Percentiles rank a stretch among this genome's conserved stretches.
phyloP scores from a whole-genome alignment of 768 basidiomycete species.

The Pulveroboletus sp. region DNA sequence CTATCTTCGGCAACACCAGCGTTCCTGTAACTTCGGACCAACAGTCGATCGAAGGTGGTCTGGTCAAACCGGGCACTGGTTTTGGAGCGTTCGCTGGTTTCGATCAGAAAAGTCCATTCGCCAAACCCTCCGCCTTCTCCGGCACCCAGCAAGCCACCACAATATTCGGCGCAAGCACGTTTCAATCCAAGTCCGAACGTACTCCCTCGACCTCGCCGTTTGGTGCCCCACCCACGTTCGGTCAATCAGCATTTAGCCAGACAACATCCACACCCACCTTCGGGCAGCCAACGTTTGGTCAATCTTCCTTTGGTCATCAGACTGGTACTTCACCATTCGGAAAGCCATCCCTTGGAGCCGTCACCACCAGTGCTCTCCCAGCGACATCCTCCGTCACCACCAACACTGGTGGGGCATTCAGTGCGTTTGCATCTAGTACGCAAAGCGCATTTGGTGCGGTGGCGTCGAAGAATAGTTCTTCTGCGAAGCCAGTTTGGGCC shows the following conservation, averaged over 20 bases:
- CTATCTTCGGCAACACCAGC: slow-evolving; percentile 31
- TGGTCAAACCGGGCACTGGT: slow-evolving; percentile 33
- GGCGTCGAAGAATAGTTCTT: slow-evolving; percentile 12
- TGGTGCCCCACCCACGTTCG: slow-evolving; percentile 32
- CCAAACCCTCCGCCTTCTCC: slow-evolving; percentile 21
- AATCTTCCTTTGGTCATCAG: slow-evolving; percentile 27
- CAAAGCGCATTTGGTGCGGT: slow-evolving; percentile 29
- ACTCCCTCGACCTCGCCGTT: slow-evolving; percentile 20
- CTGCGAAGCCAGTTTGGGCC: slow-evolving; percentile 24
- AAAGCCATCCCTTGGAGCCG: slow-evolving; percentile 17
- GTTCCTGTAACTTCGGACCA: slow-evolving; percentile 5
- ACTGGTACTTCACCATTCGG: slow-evolving; percentile 17
- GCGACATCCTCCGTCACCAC: slow-evolving; percentile 8
- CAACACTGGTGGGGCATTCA: slow-evolving; percentile 31
- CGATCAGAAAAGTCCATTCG: slow-evolving; percentile 26
- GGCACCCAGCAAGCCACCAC: slow-evolving; percentile 6
- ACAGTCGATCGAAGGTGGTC: slow-evolving; percentile 13
- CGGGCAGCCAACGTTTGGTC: slow-evolving; percentile 38
- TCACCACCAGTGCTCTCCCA: slow-evolving; percentile 8
- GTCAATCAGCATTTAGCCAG: slow-evolving; percentile 34
- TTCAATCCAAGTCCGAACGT: slow-evolving; percentile 13
- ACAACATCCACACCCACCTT: slow-evolving; percentile 23
- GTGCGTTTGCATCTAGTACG: slow-evolving; percentile 29
- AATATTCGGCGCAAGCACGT: slow-evolving; percentile 14
- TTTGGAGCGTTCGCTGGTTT: slow-evolving; percentile 30